Conservation (phyloP, 352 stramenopile genomes). For the Globisporangium iwayamae region DNA sequence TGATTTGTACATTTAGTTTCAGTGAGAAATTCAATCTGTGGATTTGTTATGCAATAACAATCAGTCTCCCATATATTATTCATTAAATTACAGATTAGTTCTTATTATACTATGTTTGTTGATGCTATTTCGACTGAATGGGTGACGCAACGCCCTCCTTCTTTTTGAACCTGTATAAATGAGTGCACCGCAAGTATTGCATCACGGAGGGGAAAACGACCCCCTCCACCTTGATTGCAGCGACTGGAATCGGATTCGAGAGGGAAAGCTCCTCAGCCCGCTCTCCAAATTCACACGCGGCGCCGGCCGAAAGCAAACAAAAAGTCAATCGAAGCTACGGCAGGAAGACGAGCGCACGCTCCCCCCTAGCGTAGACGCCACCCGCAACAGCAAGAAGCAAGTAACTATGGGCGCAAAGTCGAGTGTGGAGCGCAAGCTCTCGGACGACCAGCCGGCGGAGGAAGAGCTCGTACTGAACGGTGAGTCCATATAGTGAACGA, state of each 20-base stretch:
- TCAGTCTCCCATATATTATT: no score
- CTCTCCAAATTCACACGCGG: slow-evolving; percentile 13
- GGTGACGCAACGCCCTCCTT: slow-evolving; percentile 2
- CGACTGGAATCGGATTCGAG: not conserved
- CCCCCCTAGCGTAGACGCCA: not conserved
- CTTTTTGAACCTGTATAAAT: slow-evolving; percentile 9
- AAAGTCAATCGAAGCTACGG: not conserved
- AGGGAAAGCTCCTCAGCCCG: not conserved
- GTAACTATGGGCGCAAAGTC: slow-evolving; percentile 12
- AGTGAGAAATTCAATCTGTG: no score
- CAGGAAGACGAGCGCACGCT: slow-evolving; percentile 2
- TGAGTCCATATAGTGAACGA: slow-evolving; percentile 19
- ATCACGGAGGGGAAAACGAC: not conserved
- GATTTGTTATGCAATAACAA: no score
- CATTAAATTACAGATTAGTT: no score
- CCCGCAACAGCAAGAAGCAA: not conserved
- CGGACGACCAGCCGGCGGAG: slow-evolving; percentile 40
- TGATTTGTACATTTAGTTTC: no score
- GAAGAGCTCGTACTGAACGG: slow-evolving; percentile 66
- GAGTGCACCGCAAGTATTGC: slow-evolving; percentile 15
- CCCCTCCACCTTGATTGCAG: not conserved
- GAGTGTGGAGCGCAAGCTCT: slow-evolving; percentile 43
- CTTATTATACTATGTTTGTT: no score
- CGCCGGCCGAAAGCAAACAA: not conserved
- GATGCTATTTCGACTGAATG: not conserved